These are phyloP conservation scores for Glebionis coronaria DNA, from an alignment of 129 eudicot genomes.

Conservation along the genomic window DNA sequence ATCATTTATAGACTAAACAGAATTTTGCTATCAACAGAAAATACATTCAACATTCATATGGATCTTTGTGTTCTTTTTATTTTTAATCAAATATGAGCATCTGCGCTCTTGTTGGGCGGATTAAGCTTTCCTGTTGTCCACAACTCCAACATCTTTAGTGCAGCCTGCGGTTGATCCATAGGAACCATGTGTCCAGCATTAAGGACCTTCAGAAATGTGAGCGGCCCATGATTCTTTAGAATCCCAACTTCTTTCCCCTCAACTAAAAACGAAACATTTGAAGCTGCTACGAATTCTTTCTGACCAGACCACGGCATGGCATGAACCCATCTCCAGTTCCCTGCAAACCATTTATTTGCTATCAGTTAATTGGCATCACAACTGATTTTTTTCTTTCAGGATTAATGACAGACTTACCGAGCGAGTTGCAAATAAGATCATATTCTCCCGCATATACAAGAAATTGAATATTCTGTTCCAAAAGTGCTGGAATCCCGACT, in stretches of 20 bases:
- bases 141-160: conserved; percentile 13
- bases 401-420: not conserved
- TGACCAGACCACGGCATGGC: too few relatives aligned
- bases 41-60: not conserved
- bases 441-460: conserved; percentile 12
- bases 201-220: not conserved
- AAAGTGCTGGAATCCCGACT: conserved; percentile 10
- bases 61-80: not conserved
- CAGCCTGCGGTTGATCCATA: conserved; percentile 14
- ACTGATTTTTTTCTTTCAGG: not conserved
- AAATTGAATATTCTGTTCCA: conserved; percentile 11
- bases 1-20: too few relatives aligned
- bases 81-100: not conserved
- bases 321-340: conserved; percentile 22
- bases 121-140: conserved; percentile 14
- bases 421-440: conserved; percentile 20
- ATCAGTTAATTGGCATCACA: not conserved
- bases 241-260: conserved; percentile 14
- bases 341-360: not conserved
- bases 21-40: not conserved
- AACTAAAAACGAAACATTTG: conserved; percentile 1
- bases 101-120: not conserved
- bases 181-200: conserved; percentile 17
- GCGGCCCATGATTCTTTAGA: conserved; percentile 5
- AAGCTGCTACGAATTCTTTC: conserved; percentile 1